Percentiles rank a stretch among this genome's conserved stretches.
Conservation (phyloP, 2,329 filamentous ascomycete genomes). For the Botrytis deweyae region DNA sequence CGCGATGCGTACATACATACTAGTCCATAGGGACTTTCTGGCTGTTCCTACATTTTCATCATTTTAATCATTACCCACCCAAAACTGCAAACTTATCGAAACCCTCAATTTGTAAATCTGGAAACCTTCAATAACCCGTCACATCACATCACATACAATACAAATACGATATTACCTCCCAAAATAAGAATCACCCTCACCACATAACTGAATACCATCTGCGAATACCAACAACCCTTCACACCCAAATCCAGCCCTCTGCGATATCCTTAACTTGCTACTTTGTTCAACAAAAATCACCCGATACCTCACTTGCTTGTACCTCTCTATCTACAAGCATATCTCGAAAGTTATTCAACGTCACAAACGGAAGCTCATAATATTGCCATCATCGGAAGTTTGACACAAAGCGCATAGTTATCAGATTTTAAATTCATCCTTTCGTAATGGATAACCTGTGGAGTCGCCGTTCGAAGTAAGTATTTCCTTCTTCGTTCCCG, state of each 20-base stretch:
- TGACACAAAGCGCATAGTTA: constrained; percentile 17
- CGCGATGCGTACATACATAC: constrained; percentile 3
- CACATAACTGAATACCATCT: background rate
- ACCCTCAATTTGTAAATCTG: background rate
- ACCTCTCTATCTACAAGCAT: constrained; percentile 15
- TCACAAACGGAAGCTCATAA: constrained; percentile 25
- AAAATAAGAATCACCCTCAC: background rate
- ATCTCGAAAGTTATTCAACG: constrained; percentile 21
- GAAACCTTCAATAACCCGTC: constrained; percentile 7
- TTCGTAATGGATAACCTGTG: constrained; percentile 52
- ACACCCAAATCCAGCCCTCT: background rate
- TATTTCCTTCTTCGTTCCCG: constrained; percentile 19
- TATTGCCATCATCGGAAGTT: constrained; percentile 24
- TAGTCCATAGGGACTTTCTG: background rate
- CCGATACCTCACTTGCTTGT: background rate
- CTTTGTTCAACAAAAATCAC: constrained; percentile 5
- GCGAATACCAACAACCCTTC: background rate
- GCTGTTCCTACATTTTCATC: constrained; percentile 14
- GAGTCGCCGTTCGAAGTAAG: constrained; percentile 80
- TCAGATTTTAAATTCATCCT: constrained; percentile 20
- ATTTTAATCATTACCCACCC: constrained; percentile 16
- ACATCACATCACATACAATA: background rate
- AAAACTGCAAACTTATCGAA: constrained; percentile 13
- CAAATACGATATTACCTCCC: background rate
- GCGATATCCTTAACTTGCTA: background rate